Evolutionary conservation across 2,329 filamentous ascomycete genomes (phyloP).

Genomic region (Calonectria henricotiae): DNA sequence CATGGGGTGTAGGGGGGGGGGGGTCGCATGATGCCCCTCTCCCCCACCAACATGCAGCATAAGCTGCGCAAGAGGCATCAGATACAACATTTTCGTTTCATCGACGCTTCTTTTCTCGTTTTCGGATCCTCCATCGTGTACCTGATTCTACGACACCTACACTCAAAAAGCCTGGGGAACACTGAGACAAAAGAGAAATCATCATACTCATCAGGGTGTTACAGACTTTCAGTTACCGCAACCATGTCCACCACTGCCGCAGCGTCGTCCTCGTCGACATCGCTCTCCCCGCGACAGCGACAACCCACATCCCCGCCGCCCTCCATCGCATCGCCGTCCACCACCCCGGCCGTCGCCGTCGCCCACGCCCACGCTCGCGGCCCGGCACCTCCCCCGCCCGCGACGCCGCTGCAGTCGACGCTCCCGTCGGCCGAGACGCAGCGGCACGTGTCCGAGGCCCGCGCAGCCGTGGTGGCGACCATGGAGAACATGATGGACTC

Average conservation of each 20-base stretch:
- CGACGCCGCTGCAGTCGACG: conserved; percentile 53
- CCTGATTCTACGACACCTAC: background rate
- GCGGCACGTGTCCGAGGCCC: conserved; percentile 71
- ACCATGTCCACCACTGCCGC: conserved; percentile 32
- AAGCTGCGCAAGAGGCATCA: conserved; percentile 34
- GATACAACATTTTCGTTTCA: conserved; percentile 25
- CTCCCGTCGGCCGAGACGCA: conserved; percentile 63
- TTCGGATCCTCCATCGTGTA: conserved; percentile 1
- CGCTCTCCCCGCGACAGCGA: conserved; percentile 44
- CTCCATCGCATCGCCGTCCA: conserved; percentile 46
- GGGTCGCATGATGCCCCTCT: conserved; percentile 45
- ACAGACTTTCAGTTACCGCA: conserved; percentile 19
- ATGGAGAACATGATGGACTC: conserved; percentile 81
- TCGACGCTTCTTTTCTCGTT: background rate
- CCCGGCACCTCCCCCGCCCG: conserved; percentile 41
- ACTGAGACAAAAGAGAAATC: background rate
- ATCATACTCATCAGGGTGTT: conserved; percentile 9
- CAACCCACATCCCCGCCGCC: conserved; percentile 50
- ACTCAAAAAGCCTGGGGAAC: background rate
- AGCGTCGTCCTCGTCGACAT: conserved; percentile 44
- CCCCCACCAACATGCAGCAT: conserved; percentile 45
- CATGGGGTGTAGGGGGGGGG: conserved; percentile 16
- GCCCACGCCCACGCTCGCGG: conserved; percentile 42
- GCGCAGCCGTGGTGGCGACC: conserved; percentile 73
- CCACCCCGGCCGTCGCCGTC: conserved; percentile 42